Percentiles rank a stretch among this genome's conserved stretches.
Conservation (phyloP, 768 basidiomycete species). For the Omphalotus guepiniiformis region DNA sequence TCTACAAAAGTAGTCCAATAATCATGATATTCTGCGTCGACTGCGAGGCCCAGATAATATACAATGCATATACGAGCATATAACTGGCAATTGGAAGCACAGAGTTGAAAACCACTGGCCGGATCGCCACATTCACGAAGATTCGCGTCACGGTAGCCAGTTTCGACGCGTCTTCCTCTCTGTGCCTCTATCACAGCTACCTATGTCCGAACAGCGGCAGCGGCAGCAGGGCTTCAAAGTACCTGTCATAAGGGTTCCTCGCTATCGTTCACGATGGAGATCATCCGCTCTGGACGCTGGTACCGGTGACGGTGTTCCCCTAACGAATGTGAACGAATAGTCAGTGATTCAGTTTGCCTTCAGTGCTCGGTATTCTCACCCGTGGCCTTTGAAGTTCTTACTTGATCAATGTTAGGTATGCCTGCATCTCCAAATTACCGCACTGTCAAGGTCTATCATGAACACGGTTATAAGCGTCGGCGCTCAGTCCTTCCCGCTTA, state of each 20-base stretch:
- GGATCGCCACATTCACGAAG: too few species aligned
- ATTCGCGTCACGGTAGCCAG: too few species aligned
- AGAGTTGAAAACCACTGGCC: too few species aligned
- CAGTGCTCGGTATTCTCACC: not conserved
- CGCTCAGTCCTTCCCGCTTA: constrained; percentile 38
- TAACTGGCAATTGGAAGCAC: too few species aligned
- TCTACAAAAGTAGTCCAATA: too few species aligned
- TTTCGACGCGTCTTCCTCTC: too few species aligned
- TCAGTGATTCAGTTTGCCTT: not conserved
- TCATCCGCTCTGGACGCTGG: not conserved
- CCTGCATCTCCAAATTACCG: not conserved
- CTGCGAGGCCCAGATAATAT: too few species aligned
- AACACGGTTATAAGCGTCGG: constrained; percentile 30
- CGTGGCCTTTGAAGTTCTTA: constrained; percentile 4
- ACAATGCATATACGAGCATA: too few species aligned
- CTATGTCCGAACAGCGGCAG: not conserved
- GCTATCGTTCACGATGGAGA: not conserved
- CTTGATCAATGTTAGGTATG: constrained; percentile 9
- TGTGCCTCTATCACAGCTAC: too few species aligned
- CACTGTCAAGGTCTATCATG: not conserved
- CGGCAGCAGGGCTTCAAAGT: not conserved
- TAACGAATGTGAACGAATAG: constrained; percentile 2
- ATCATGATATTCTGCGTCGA: too few species aligned
- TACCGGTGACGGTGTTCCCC: not conserved
- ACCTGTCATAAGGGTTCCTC: not conserved